Base-by-base conservation (phyloP, 2,329 filamentous ascomycete genomes). In the Metarhizium album region DNA sequence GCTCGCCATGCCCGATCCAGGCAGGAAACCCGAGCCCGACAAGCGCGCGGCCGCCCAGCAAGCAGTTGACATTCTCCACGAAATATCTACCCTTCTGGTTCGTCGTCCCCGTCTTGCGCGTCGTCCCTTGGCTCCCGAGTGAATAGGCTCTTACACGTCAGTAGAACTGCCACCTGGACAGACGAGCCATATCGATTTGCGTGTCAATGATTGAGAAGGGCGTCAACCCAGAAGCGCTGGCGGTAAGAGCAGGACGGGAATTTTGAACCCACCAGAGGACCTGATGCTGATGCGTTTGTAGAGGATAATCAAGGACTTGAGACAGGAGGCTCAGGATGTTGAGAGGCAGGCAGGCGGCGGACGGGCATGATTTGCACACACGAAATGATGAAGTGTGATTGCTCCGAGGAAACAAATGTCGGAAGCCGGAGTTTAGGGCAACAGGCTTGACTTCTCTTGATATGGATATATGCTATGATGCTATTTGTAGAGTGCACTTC, bases 191-290 rank as follows among this genome's bases (percentile, higher is more conserved):
- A 18, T 95, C 90, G 3, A 87, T 96, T 55, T 98, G 93, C 69
- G 91, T 97, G 53, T 95, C 90, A 49, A 79, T 98, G 67, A 94
- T 98, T 59, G 93, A 98, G 70, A 95, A 95, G 63, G 93, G 93
- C 14, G 89, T 97, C 29, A 95, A 95, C 64, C 93, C 93, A 0
- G 91, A 97, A 66, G 93, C 91, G 1, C 74, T 98, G 31, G 90
- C 91, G 23, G 93, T 97, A 77, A 63, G 88, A 16, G 22, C 27
- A 37, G 58, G 1, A 31, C 14, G 8, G 6, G n/a, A 16, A 3
- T 23, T 9, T 40, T 18, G 23, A 5, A n/a, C 35, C 4, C 24
- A 16, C 6, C 13, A 4, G 2, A 29, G 6, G 20, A 29, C 24
- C n/a, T 45, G 13, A 29, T 18, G 31, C 20, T 48, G 3, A 45